These are phyloP conservation scores for Solanum bulbocastanum DNA, from an alignment of 257 asterid species.

Conservation along the genomic window DNA sequence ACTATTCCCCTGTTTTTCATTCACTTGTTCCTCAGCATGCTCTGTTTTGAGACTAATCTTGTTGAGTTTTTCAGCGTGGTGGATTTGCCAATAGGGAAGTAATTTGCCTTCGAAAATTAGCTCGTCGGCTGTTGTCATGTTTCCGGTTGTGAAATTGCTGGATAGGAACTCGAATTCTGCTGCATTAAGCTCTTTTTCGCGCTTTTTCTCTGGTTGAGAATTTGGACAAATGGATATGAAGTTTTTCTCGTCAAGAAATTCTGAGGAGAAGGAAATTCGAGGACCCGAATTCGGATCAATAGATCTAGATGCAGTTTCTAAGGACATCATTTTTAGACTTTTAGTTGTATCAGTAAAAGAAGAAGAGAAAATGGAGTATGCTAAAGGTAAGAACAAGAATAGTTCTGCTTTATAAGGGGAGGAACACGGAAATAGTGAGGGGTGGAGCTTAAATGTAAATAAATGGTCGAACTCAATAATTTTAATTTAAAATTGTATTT, in stretches of 20 bases:
- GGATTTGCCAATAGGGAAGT: conserved; percentile 61
- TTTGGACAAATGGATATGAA: conserved; percentile 66
- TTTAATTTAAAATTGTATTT: neutral
- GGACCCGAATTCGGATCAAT: conserved; percentile 29
- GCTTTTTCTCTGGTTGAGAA: conserved; percentile 12
- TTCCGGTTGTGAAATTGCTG: conserved; percentile 3
- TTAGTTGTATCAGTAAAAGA: neutral
- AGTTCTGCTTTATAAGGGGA: conserved; percentile 21
- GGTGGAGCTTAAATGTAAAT: neutral
- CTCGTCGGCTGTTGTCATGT: conserved; percentile 72
- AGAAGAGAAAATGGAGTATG: neutral
- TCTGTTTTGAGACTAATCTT: conserved; percentile 32
- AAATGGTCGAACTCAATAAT: neutral
- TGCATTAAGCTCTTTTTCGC: conserved; percentile 8
- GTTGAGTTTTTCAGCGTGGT: conserved; percentile 41
- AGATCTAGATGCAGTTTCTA: conserved; percentile 14
- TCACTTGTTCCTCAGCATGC: neutral
- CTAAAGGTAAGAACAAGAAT: conserved; percentile 2
- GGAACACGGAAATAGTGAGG: neutral
- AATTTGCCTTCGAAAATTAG: conserved; percentile 62
- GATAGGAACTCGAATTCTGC: conserved; percentile 73
- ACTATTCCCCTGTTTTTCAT: neutral
- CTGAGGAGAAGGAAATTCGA: conserved; percentile 74
- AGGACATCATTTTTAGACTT: conserved; percentile 40
- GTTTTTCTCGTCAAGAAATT: conserved; percentile 58